Percentiles rank a stretch among this genome's conserved stretches.
Conservation (phyloP, 1,284 basidiomycete genomes). For the Phaffia rhodozyma region DNA sequence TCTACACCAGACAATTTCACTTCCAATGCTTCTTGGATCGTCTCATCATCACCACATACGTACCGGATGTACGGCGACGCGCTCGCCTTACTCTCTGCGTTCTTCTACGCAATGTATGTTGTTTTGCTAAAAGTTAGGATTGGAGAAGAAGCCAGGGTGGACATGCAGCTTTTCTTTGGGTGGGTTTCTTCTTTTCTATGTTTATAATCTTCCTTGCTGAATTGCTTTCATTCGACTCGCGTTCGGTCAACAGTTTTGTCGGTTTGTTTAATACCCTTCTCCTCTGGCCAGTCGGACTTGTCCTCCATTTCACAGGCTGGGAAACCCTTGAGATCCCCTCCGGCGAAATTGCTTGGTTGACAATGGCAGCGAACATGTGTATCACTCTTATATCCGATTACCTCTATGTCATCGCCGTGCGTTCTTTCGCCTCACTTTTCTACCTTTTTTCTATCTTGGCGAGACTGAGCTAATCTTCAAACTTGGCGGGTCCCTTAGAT, state of each 20-base stretch:
- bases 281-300: slow-evolving; percentile 68
- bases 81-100: slow-evolving; percentile 65
- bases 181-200: slow-evolving; percentile 24
- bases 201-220: slow-evolving; percentile 19
- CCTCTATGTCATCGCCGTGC: slow-evolving; percentile 50
- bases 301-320: slow-evolving; percentile 62
- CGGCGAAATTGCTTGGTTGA: slow-evolving; percentile 47
- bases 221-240: background rate
- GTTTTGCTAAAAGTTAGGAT: slow-evolving; percentile 82
- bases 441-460: background rate
- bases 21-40: slow-evolving; percentile 23
- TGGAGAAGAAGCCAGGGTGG: slow-evolving; percentile 66
- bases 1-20: slow-evolving; percentile 15
- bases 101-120: slow-evolving; percentile 86
- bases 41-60: slow-evolving; percentile 6
- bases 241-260: slow-evolving; percentile 47
- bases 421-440: slow-evolving; percentile 6
- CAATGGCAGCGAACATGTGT: slow-evolving; percentile 69
- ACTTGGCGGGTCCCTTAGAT: slow-evolving; percentile 43
- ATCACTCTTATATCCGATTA: slow-evolving; percentile 78
- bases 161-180: slow-evolving; percentile 57
- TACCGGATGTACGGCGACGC: slow-evolving; percentile 48
- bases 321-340: slow-evolving; percentile 68
- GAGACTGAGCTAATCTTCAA: background rate
- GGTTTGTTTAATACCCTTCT: slow-evolving; percentile 75